phyloP scores from a whole-genome alignment of 306 rosid genomes.

The Cercis canadensis region DNA sequence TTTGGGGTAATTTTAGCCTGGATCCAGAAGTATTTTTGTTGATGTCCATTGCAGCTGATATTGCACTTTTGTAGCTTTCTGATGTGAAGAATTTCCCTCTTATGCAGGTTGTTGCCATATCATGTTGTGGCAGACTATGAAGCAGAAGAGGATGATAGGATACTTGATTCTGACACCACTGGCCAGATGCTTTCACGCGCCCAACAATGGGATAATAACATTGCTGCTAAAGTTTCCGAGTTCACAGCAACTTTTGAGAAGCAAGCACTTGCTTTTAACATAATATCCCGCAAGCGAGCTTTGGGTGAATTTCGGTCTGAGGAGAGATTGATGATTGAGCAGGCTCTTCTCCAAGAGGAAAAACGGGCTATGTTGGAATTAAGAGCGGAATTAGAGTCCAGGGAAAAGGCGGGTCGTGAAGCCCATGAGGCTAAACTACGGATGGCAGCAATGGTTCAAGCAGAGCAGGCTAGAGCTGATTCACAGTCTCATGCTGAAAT shows the following conservation, averaged over 20 bases:
- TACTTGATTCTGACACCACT: conserved; percentile 92
- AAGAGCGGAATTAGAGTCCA: conserved; percentile 75
- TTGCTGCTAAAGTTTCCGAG: conserved; percentile 87
- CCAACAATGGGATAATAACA: conserved; percentile 98
- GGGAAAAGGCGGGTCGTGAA: conserved; percentile 90
- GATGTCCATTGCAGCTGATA: neutral
- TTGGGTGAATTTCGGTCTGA: conserved; percentile 94
- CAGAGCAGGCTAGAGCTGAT: conserved; percentile 79
- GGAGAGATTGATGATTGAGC: conserved; percentile 96
- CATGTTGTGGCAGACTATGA: conserved; percentile 99
- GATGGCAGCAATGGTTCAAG: conserved; percentile 85
- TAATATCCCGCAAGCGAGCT: conserved; percentile 77
- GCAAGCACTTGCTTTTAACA: conserved; percentile 93
- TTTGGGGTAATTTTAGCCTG: neutral
- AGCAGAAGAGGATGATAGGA: conserved; percentile 97
- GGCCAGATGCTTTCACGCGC: conserved; percentile 93
- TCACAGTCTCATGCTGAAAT: conserved; percentile 82
- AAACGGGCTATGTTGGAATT: conserved; percentile 71
- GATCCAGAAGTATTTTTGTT: neutral
- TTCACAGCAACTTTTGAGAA: conserved; percentile 94
- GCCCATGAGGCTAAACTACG: conserved; percentile 80
- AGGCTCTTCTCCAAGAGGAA: conserved; percentile 92
- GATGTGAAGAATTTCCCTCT: conserved; percentile 27
- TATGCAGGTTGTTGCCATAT: conserved; percentile 83
- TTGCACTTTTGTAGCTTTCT: conserved; percentile 4